These are phyloP conservation scores for Zoysia pacifica DNA, from an alignment of 176 grass and related monocot species.

Conservation along the genomic window DNA sequence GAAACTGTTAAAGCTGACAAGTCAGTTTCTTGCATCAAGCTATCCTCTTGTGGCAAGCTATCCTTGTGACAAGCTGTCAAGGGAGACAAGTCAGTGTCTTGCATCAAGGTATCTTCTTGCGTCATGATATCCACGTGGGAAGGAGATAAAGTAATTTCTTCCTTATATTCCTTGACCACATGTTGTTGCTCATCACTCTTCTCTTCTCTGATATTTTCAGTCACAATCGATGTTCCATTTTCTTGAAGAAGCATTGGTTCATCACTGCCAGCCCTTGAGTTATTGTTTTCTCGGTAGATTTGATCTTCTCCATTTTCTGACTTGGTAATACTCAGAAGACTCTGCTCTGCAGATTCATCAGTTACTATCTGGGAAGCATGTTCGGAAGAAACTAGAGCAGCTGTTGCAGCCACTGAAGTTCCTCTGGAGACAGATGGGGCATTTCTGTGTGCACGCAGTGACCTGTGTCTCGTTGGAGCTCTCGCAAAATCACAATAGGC, in stretches of 20 bases:
- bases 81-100: constrained; percentile 34
- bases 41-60: constrained; percentile 31
- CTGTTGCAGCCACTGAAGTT: constrained; percentile 21
- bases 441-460: constrained; percentile 49
- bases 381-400: constrained; percentile 38
- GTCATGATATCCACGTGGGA: constrained; percentile 26
- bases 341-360: constrained; percentile 36
- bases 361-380: constrained; percentile 40
- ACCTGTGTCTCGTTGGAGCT: constrained; percentile 63
- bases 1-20: constrained; percentile 29
- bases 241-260: constrained; percentile 30
- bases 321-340: constrained; percentile 23
- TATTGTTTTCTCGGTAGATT: constrained; percentile 28
- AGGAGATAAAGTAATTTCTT: constrained; percentile 32
- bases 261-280: constrained; percentile 19
- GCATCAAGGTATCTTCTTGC: constrained; percentile 39
- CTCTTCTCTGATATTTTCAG: constrained; percentile 37
- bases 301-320: constrained; percentile 38
- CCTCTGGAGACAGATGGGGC: background rate
- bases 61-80: constrained; percentile 35
- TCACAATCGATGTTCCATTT: constrained; percentile 37
- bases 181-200: constrained; percentile 39
- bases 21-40: constrained; percentile 32
- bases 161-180: constrained; percentile 45
- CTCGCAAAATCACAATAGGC: constrained; percentile 56